Base-by-base conservation (phyloP, 768 basidiomycete species). In the Boletus eberwhitei region DNA sequence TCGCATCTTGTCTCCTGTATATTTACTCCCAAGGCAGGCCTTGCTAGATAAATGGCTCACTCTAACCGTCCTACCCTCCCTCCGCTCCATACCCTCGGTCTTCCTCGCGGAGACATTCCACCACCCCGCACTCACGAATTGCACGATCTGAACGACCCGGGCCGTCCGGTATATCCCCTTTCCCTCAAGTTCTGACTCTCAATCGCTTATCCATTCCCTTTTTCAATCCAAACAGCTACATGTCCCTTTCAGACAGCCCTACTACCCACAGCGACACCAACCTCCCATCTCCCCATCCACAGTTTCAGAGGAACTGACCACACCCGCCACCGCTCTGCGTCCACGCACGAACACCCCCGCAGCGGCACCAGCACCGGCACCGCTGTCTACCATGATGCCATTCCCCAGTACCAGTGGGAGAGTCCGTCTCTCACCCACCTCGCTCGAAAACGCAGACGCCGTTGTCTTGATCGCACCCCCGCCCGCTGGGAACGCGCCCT, bases 381-480 rank as follows among this genome's bases (percentile, higher is more conserved):
- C 21, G 21, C 5, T 6, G 24, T 26, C 24, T 26, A 11, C 61
- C 2, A 50, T 64, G 45, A 50, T 59, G 12, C 1, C 50, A 52
- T 14, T 60, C 49, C 45, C 57, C 7, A 46, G 64, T 26, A 57
- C 57, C 7, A 46, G 64, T 26, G 58, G 57, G 37, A 69, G 73
- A 65, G 53, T 77, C 53, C 74, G 74, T 53, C 75, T 83, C 38
- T 71, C 78, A 21, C 79, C 79, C 5, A 80, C 81, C 55, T 59
- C 77, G n/a, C 61, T 83, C 41, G 80, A 79, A 31, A 67, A 76
- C 16, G 84, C 84, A 0, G 74, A 83, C 19, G 84, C 81, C 2
- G 72, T 82, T 53, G 67, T 85, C 29, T 53, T 81, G 47, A 68
- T 81, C 11, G 71, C 73, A 22, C 73, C 75, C 40, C 67, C 73